A percentile compares a stretch with the other conserved stretches of the same genome.
Conservation (phyloP, 2,329 filamentous ascomycete genomes). For the Aspergillus candidus region DNA sequence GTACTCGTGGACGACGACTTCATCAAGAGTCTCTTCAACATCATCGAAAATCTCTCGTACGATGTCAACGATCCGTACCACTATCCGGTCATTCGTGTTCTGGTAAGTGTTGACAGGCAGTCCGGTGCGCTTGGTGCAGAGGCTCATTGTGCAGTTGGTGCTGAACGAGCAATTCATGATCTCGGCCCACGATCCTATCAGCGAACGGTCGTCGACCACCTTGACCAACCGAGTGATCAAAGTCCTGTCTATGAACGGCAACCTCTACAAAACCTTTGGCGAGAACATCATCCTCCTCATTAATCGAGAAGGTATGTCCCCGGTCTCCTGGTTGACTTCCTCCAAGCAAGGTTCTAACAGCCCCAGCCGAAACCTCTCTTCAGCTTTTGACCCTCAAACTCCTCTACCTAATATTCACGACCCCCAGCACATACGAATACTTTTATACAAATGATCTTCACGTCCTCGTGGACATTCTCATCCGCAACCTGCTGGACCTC, state of each 20-base stretch:
- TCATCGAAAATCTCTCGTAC: slow-evolving; percentile 81
- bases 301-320: slow-evolving; percentile 69
- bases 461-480: slow-evolving; percentile 89
- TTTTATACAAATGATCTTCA: slow-evolving; percentile 97
- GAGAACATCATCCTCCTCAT: slow-evolving; percentile 94
- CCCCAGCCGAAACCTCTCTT: slow-evolving; percentile 72
- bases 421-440: slow-evolving; percentile 85
- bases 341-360: slow-evolving; percentile 10
- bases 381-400: slow-evolving; percentile 96
- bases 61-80: slow-evolving; percentile 91
- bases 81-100: slow-evolving; percentile 85
- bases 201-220: slow-evolving; percentile 40
- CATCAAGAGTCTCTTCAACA: slow-evolving; percentile 72
- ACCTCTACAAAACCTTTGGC: slow-evolving; percentile 84
- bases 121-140: no score
- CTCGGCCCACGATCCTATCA: slow-evolving; percentile 51
- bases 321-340: not conserved
- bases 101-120: slow-evolving; percentile 53
- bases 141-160: slow-evolving; percentile 59
- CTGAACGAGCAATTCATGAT: slow-evolving; percentile 99
- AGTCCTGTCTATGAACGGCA: slow-evolving; percentile 72
- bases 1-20: slow-evolving; percentile 67
- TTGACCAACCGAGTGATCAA: slow-evolving; percentile 94
- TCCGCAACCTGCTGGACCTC: slow-evolving; percentile 92
- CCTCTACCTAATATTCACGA: slow-evolving; percentile 91